Percentiles rank a stretch among this genome's conserved stretches.
phyloP scores from a whole-genome alignment of 768 basidiomycete genomes.

The Pholiota microspora region DNA sequence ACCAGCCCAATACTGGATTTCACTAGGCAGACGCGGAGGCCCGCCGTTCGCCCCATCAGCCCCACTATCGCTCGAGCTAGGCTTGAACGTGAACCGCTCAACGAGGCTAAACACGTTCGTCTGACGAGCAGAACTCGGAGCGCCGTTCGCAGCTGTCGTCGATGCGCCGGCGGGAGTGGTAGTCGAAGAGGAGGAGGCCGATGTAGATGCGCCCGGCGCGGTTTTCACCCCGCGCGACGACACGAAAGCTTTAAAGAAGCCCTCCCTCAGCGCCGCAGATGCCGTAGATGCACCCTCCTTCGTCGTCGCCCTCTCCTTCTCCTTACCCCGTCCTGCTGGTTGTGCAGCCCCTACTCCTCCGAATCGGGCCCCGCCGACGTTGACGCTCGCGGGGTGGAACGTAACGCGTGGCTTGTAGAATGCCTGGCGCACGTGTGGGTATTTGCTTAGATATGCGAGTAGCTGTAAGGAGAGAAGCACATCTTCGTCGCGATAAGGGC shows the following conservation, averaged over 20 bases:
- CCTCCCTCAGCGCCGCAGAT: slow-evolving; percentile 10
- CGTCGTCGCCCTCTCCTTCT: slow-evolving; percentile 26
- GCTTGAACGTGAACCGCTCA: slow-evolving; percentile 94
- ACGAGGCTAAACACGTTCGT: slow-evolving; percentile 96
- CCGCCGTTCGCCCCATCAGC: slow-evolving; percentile 45
- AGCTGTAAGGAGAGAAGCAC: slow-evolving; percentile 89
- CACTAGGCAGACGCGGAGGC: slow-evolving; percentile 72
- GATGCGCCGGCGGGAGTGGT: slow-evolving; percentile 1
- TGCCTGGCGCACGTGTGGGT: slow-evolving; percentile 93
- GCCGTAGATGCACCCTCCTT: slow-evolving; percentile 22
- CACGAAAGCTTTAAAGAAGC: slow-evolving; percentile 5
- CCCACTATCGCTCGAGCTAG: slow-evolving; percentile 77
- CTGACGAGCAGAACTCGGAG: slow-evolving; percentile 38
- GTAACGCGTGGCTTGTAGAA: slow-evolving; percentile 87
- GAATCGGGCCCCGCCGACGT: slow-evolving; percentile 30
- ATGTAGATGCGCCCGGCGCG: background rate
- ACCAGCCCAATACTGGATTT: slow-evolving; percentile 99
- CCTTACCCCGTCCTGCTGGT: slow-evolving; percentile 15
- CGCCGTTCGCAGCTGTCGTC: slow-evolving; percentile 1
- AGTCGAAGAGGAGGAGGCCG: slow-evolving; percentile 2
- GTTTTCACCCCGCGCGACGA: background rate
- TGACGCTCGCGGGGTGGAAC: slow-evolving; percentile 75
- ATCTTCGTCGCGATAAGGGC: slow-evolving; percentile 92
- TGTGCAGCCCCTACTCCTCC: slow-evolving; percentile 17
- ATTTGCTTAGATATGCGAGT: slow-evolving; percentile 95